Evolutionary conservation across 306 rosid species (phyloP).

Genomic region (Hippophae gyantsensis): DNA sequence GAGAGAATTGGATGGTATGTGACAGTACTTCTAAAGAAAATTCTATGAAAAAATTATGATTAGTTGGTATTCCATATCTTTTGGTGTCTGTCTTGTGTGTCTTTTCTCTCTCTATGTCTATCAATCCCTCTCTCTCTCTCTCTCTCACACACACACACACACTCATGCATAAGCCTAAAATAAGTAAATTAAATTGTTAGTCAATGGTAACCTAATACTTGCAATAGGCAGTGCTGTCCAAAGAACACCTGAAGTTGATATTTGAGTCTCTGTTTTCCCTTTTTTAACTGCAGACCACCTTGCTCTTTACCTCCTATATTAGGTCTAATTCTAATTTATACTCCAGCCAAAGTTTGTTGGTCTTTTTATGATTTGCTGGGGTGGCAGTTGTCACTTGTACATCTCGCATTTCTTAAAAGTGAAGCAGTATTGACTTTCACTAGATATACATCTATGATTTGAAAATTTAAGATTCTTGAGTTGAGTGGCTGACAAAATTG

Average conservation of each 20-base stretch:
- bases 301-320: conserved; percentile 5
- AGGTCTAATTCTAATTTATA: background rate
- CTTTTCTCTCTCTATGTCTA: background rate
- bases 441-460: background rate
- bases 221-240: too few relatives aligned
- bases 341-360: background rate
- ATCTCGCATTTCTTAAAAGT: too few relatives aligned
- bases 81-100: background rate
- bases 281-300: too few relatives aligned
- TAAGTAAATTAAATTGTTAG: too few relatives aligned
- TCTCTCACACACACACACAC: background rate
- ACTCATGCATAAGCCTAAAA: too few relatives aligned
- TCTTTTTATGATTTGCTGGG: background rate
- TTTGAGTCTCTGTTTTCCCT: too few relatives aligned
- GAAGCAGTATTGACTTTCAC: too few relatives aligned
- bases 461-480: background rate
- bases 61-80: conserved; percentile 1
- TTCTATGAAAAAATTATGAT: conserved; percentile 7
- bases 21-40: conserved; percentile 13
- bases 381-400: background rate
- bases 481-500: conserved; percentile 16
- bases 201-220: too few relatives aligned
- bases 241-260: too few relatives aligned
- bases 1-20: conserved; percentile 71
- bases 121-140: background rate